Base-by-base conservation (phyloP, 805 yeast species). In the Lachancea nothofagi region DNA sequence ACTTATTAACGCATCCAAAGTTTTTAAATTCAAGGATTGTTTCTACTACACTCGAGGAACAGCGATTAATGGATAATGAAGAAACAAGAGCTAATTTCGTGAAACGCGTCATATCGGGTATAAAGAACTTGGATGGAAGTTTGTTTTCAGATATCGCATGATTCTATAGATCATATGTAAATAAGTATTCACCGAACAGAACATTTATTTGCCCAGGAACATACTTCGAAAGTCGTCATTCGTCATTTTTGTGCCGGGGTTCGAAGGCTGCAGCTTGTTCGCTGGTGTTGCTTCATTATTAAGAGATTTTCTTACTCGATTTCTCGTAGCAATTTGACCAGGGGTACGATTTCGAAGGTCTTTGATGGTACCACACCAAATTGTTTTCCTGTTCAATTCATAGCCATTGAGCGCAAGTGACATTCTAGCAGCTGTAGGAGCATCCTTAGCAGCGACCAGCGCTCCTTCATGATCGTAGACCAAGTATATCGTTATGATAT, bases 1-100 rank as follows among this genome's bases (percentile, higher is more conserved):
- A 86, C 48, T 69, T 89, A 29, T 69, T 86, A 45, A 80, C 89
- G 20, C 97, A 89, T 61, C 96, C 95, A 10, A 87, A 86, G 59
- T 88, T 79, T 49, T 65, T 89, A 45, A 72, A 83, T 4, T 74
- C 89, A 5, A 67, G 93, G 48, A 70, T 84, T 3, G 68, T 73
- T 2, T 75, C 89, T 2, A 72, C 80, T 2, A 74, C 80, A 9
- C 35, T 67, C 2, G 90, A 83, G 33, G 93, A 84, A 48, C 83
- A 77, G 50, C 68, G 73, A 29, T 47, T 74, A 7, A 60, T 77
- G 27, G 80, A 77, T 40, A 65, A 65, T 26, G 78, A 74, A 3
- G 76, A 61, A 15, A 48, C 55, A 3, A 59, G 69, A 47, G 46
- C 55, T 0, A 61, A 62, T 17, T 68, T 78, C 40, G 74, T 75